Conservation (phyloP, 2,329 filamentous ascomycete genomes). For the Colletotrichum sp. region DNA sequence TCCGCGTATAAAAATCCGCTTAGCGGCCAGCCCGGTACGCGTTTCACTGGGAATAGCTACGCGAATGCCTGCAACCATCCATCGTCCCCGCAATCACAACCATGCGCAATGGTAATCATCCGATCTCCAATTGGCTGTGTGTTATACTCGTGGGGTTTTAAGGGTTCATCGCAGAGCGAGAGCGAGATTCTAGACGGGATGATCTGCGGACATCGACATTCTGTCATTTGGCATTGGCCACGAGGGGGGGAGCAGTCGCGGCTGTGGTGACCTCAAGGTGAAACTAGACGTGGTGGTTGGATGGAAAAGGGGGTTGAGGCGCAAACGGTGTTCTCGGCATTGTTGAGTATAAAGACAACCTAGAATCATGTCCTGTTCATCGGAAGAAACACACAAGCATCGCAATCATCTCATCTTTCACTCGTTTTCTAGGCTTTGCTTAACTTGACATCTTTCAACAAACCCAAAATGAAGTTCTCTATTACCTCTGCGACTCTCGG, state of each 20-base stretch:
- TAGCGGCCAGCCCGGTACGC: not conserved
- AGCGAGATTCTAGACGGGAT: not conserved
- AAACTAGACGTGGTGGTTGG: not conserved
- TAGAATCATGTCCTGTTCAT: not conserved
- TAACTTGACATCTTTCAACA: not conserved
- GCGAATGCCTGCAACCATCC: not conserved
- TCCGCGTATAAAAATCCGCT: constrained; percentile 1
- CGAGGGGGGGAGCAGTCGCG: not conserved
- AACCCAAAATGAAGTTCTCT: not conserved
- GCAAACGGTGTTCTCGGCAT: not conserved
- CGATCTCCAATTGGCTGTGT: not conserved
- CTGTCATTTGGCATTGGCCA: not conserved
- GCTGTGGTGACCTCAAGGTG: not conserved
- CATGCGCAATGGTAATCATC: not conserved
- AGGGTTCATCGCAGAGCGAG: not conserved
- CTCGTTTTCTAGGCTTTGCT: not conserved
- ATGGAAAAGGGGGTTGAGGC: not conserved
- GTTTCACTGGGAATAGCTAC: constrained; percentile 2
- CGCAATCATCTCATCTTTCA: not conserved
- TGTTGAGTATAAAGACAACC: not conserved
- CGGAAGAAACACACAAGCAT: not conserved
- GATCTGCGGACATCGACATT: not conserved
- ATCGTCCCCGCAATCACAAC: not conserved
- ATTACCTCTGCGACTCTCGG: not conserved
- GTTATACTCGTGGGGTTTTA: not conserved